A percentile compares a stretch with the other conserved stretches of the same genome.
phyloP scores from a whole-genome alignment of 306 rosid genomes.

The Crataegus laevigata region DNA sequence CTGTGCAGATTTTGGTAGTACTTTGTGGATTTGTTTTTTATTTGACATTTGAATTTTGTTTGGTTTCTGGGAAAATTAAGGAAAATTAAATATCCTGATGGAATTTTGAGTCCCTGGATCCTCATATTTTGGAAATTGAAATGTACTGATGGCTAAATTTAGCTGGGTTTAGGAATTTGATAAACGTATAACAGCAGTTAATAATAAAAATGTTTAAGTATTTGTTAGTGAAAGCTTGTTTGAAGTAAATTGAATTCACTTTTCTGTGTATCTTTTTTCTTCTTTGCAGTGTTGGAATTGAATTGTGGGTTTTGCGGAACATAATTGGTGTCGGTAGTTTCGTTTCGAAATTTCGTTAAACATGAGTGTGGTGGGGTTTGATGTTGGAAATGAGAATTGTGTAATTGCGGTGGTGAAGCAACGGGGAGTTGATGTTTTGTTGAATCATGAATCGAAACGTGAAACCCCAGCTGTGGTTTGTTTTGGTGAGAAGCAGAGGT shows the following conservation, averaged over 20 bases:
- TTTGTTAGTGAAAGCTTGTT: not conserved
- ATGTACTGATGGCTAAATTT: not conserved
- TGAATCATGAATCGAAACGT: conserved; percentile 85
- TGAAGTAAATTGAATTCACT: not conserved
- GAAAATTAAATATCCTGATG: not conserved
- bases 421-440: conserved; percentile 81
- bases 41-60: not conserved
- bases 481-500: conserved; percentile 90
- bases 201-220: not conserved
- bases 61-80: not conserved
- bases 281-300: conserved; percentile 15
- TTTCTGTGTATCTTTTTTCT: not conserved
- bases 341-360: conserved; percentile 11
- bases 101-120: conserved; percentile 8
- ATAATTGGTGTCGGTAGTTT: not conserved
- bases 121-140: not conserved
- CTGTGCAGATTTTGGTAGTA: not conserved
- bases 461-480: conserved; percentile 86
- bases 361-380: conserved; percentile 91
- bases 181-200: not conserved
- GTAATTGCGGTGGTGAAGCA: conserved; percentile 84
- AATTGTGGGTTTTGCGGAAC: conserved; percentile 19
- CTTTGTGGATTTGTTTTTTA: not conserved
- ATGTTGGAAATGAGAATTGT: conserved; percentile 94
- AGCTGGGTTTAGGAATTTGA: not conserved